Base-by-base conservation (phyloP, 495 filamentous ascomycete genomes). In the Aspergillus indologenus region DNA sequence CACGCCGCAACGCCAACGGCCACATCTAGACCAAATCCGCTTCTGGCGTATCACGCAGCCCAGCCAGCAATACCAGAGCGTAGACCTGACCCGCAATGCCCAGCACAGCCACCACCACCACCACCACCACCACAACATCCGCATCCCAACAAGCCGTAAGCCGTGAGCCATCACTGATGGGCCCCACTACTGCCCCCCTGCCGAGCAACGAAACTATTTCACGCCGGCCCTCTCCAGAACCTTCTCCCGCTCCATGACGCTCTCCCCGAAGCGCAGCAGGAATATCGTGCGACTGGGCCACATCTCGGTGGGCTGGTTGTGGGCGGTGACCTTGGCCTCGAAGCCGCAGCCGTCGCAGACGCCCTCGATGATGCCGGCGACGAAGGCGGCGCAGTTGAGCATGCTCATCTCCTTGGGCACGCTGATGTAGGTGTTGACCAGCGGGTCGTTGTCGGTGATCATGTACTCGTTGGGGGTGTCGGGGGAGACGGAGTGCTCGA, bases 231-330 rank as follows among this genome's bases (percentile, higher is more conserved):
- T 66, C 64, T 79, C 81, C 54, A 88, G 65, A 46, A 86, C 80
- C 63, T 88, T 87, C 83, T 98, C 94, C 71, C 94, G 77, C 79
- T 97, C 92, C 77, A 98, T 81, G 29, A 96, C 91, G 67, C 88
- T 88, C 51, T 87, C 83, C 56, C 87, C 84, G 74, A 98, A 98
- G 68, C 91, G 87, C 52, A 98, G 84, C 69, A 98, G 75, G 75
- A 97, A 98, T 21, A 98, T 92, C 59, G 94, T 98, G 74, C 92
- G 90, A 44, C 88, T 87, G 0, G 94, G 94, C 90, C 91, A 97
- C 87, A 96, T 87, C 63, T 88, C 87, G 63, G 87, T 81, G 20
- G 79, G 85, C 55, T 90, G 91, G 68, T 86, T 92, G 77, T 98
- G 95, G 62, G 95, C 94, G 57, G 90, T 93, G 22, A 98, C 95